A percentile compares a stretch with the other conserved stretches of the same genome.
Evolutionary conservation across 495 filamentous ascomycete species (phyloP).

Genomic region (Penicilliopsis zonata): DNA sequence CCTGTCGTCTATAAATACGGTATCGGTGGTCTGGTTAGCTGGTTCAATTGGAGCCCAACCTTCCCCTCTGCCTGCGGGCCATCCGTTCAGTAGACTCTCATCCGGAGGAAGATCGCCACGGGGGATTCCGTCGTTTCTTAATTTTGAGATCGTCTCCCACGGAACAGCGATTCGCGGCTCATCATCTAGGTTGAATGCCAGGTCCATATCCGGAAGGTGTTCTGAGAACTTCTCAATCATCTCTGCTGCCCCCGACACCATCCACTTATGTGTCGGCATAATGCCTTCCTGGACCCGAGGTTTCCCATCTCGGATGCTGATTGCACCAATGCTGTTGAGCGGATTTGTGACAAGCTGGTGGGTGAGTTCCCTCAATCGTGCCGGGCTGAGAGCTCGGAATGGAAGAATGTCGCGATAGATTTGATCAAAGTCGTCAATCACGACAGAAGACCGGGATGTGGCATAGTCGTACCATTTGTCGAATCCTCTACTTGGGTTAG

Average conservation of each 20-base stretch:
- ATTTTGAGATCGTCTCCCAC: slow-evolving; percentile 39
- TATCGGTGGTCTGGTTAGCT: slow-evolving; percentile 27
- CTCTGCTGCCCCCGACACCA: slow-evolving; percentile 42
- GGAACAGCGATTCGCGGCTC: slow-evolving; percentile 65
- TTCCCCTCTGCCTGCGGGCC: slow-evolving; percentile 23
- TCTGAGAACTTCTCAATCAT: slow-evolving; percentile 59
- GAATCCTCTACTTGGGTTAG: slow-evolving; percentile 23
- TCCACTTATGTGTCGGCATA: slow-evolving; percentile 43
- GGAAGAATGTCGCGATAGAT: slow-evolving; percentile 59
- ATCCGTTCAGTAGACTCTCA: slow-evolving; percentile 13
- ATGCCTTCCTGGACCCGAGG: slow-evolving; percentile 29
- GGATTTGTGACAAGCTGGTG: slow-evolving; percentile 32
- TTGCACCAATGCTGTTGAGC: slow-evolving; percentile 35
- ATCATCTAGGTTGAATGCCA: slow-evolving; percentile 71
- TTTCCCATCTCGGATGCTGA: slow-evolving; percentile 36
- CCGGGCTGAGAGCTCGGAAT: slow-evolving; percentile 58
- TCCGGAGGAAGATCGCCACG: slow-evolving; percentile 10
- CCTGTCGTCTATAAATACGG: slow-evolving; percentile 36
- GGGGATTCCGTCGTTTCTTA: slow-evolving; percentile 25
- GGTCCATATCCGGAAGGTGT: slow-evolving; percentile 66
- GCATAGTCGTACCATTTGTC: slow-evolving; percentile 66
- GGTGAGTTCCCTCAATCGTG: slow-evolving; percentile 40
- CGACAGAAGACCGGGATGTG: slow-evolving; percentile 42
- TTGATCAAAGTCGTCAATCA: slow-evolving; percentile 67
- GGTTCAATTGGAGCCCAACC: slow-evolving; percentile 33